phyloP scores from a whole-genome alignment of 2,329 filamentous ascomycete genomes.

The Penicillium sp. region DNA sequence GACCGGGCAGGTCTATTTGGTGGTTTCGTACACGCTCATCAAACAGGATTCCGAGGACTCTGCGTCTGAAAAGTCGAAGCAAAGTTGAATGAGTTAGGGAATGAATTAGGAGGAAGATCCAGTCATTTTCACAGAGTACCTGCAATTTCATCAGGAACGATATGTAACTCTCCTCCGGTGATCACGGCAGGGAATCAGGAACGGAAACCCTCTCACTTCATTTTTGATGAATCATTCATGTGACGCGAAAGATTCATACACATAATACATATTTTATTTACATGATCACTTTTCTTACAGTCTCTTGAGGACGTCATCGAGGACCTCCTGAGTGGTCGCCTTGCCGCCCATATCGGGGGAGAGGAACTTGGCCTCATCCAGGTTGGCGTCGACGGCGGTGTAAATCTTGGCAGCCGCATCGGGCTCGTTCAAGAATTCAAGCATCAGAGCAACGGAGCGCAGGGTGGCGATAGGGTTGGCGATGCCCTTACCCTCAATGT shows the following conservation, averaged over 20 bases:
- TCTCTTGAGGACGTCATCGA: conserved; percentile 78
- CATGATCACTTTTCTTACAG: conserved; percentile 49
- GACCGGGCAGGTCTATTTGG: conserved; percentile 70
- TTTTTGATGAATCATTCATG: too few relatives aligned
- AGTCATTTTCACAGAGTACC: too few relatives aligned
- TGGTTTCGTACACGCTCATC: conserved; percentile 73
- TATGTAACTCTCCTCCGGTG: too few relatives aligned
- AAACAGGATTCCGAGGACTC: conserved; percentile 16
- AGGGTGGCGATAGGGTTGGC: conserved; percentile 96
- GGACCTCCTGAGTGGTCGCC: conserved; percentile 77
- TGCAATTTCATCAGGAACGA: not conserved
- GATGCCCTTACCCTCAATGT: conserved; percentile 87
- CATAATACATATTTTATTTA: conserved; percentile 10
- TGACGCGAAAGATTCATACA: not conserved
- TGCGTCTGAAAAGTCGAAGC: conserved; percentile 8
- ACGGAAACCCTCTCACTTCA: too few relatives aligned
- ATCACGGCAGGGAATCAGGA: too few relatives aligned
- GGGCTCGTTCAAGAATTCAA: conserved; percentile 89
- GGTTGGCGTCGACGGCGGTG: conserved; percentile 80
- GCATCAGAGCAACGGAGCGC: conserved; percentile 84
- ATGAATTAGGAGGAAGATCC: not conserved
- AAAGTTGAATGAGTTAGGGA: not conserved
- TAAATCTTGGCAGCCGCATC: conserved; percentile 85
- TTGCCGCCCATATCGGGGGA: conserved; percentile 87
- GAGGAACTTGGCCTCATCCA: conserved; percentile 74